Evolutionary conservation across 768 basidiomycete genomes (phyloP).

Genomic region (Macrolepiota fuliginosa): DNA sequence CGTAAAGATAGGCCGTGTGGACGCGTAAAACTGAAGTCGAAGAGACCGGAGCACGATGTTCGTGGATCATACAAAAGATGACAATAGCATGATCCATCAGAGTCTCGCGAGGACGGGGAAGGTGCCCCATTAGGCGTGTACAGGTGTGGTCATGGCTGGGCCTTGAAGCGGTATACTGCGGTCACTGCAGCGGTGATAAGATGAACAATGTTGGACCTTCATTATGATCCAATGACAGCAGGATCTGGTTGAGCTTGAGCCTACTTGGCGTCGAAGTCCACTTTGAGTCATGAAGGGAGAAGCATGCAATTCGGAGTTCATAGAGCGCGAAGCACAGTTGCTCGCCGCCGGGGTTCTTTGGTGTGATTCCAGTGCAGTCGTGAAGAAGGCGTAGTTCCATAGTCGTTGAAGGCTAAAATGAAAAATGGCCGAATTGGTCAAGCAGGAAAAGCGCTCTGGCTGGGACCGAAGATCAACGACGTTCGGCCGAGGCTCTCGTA

Average conservation of each 20-base stretch:
- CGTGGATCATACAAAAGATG: not conserved
- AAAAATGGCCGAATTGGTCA: not conserved
- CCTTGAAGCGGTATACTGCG: not conserved
- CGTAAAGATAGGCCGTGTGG: not conserved
- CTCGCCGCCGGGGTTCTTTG: not conserved
- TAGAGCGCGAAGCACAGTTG: not conserved
- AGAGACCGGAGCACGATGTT: not conserved
- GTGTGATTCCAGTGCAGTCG: not conserved
- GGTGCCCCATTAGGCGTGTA: not conserved
- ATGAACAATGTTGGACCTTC: not conserved
- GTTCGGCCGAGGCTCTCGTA: too few relatives aligned
- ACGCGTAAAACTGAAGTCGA: not conserved
- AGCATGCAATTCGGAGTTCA: not conserved
- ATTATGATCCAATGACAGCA: not conserved
- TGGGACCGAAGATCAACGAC: too few relatives aligned
- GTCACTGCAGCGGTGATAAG: not conserved
- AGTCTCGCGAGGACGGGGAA: not conserved
- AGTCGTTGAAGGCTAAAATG: not conserved
- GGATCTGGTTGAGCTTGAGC: not conserved
- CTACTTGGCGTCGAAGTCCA: not conserved
- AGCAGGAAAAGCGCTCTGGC: too few relatives aligned
- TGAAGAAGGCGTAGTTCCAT: not conserved
- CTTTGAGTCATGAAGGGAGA: not conserved
- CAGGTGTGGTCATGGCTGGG: not conserved
- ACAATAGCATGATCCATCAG: not conserved